Evolutionary conservation across 2,329 filamentous ascomycete genomes (phyloP), one percentile per base, ranked within the genome.

Genomic region (Sphaerulina populicola): DNA sequence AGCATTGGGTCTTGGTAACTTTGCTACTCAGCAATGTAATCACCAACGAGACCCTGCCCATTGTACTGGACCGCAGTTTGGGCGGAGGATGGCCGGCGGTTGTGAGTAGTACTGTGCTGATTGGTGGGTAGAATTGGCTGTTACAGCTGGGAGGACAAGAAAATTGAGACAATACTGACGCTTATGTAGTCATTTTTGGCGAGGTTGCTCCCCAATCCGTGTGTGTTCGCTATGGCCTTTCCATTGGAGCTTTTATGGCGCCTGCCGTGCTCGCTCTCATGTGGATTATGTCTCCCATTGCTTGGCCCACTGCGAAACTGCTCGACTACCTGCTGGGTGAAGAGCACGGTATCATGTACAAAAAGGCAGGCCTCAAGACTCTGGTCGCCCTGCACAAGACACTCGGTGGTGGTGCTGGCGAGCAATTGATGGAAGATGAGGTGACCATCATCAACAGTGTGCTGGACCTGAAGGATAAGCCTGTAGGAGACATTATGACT

Each of bases 401-500:
- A 1, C 74, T 97, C 10, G 93, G 93, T 27, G 83, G 88, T 41
- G 85, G 86, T 29, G 85, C 85, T 9, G 79, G 79, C 36, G 89
- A 98, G 65, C 85, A 93, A 52, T 75, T 98, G 48, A 97, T 96
- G 69, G 86, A 95, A 60, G 93, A 98, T 65, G 93, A 98, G 69
- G 93, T 98, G 59, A 97, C 93, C 54, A 98, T 98, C 68, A 98
- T 98, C 69, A 95, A 88, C 59, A 91, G 93, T 35, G 93, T 97
- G 11, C 74, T 98, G 51, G 93, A 98, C 66, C 76, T 98, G 59
- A 98, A 97, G 73, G 90, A 93, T 60, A 98, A 98, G 73, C 78
- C 91, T 0, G 90, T 98, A 6, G 88, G 88, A 40, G 86, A 82
- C 64, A 95, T 98, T 66, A 98, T 98, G 93, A 98, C 94, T 0